These are phyloP conservation scores for Tilletia caries DNA, from an alignment of 1,284 basidiomycete genomes.

Conservation along the genomic window DNA sequence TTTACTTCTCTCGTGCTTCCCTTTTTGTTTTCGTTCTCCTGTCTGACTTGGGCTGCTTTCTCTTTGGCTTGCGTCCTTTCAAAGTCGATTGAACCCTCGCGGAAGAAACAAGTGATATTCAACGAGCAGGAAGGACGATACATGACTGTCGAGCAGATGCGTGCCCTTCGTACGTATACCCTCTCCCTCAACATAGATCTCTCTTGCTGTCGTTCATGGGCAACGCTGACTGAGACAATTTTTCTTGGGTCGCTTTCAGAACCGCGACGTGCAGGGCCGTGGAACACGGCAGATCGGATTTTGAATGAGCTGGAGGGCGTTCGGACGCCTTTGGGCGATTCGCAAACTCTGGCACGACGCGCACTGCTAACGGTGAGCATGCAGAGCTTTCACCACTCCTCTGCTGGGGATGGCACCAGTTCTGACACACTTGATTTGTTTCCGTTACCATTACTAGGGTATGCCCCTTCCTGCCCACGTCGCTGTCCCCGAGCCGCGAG, in stretches of 20 bases:
- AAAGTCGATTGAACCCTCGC: neutral
- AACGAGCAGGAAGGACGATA: neutral
- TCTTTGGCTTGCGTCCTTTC: neutral
- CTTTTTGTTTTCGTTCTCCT: neutral
- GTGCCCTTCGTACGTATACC: neutral
- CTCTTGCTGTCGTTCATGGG: too few relatives aligned
- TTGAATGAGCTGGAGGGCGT: slow-evolving; percentile 12
- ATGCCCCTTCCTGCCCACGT: neutral
- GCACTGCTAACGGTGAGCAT: neutral
- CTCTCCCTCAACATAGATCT: too few relatives aligned
- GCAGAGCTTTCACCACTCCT: neutral
- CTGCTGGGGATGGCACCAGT: too few relatives aligned
- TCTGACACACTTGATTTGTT: too few relatives aligned
- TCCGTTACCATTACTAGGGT: too few relatives aligned
- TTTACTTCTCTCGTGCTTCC: neutral
- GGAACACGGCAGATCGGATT: neutral
- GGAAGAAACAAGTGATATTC: slow-evolving; percentile 3
- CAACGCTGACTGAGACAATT: neutral
- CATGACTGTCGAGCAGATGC: neutral
- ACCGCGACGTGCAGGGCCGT: neutral
- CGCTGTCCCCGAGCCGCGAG: neutral
- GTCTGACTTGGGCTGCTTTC: neutral
- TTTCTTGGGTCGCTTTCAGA: neutral
- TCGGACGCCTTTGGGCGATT: slow-evolving; percentile 1
- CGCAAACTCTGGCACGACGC: slow-evolving; percentile 1